phyloP scores from a whole-genome alignment of 805 yeast genomes.

The Tetrapisispora iriomotensis region DNA sequence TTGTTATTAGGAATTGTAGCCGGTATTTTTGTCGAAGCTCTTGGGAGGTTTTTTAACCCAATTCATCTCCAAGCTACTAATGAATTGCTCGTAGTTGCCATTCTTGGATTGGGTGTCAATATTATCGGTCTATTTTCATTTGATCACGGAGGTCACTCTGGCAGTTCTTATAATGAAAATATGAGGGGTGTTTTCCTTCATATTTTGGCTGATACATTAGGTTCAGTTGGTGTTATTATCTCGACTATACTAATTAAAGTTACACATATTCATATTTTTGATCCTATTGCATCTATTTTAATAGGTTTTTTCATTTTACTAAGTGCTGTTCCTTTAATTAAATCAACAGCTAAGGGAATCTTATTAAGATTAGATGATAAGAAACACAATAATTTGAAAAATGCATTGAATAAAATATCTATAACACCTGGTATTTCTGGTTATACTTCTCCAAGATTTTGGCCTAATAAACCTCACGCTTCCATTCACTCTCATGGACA shows the following conservation, averaged over 20 bases:
- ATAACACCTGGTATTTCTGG: conserved; percentile 72
- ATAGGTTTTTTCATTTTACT: conserved; percentile 72
- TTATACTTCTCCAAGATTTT: conserved; percentile 82
- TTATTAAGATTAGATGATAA: conserved; percentile 49
- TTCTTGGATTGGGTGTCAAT: conserved; percentile 78
- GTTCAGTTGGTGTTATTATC: conserved; percentile 93
- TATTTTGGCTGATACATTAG: conserved; percentile 89
- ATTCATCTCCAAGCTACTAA: conserved; percentile 67
- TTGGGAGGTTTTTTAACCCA: conserved; percentile 72
- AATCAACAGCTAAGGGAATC: conserved; percentile 67
- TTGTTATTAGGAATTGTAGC: conserved; percentile 79
- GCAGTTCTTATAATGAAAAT: conserved; percentile 42
- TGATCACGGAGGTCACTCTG: conserved; percentile 64
- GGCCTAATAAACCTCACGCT: conserved; percentile 47
- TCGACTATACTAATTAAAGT: conserved; percentile 71
- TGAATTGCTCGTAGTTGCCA: conserved; percentile 76
- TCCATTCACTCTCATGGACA: conserved; percentile 21
- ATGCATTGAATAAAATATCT: conserved; percentile 56
- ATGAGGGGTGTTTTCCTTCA: conserved; percentile 93
- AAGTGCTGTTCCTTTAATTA: conserved; percentile 77
- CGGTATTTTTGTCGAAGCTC: conserved; percentile 78
- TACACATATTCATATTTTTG: conserved; percentile 65
- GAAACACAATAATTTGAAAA: conserved; percentile 55
- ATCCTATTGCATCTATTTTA: conserved; percentile 83
- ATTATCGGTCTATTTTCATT: conserved; percentile 90